These are phyloP conservation scores for Podaxis sp. DNA, from an alignment of 768 basidiomycete genomes.

Conservation along the genomic window DNA sequence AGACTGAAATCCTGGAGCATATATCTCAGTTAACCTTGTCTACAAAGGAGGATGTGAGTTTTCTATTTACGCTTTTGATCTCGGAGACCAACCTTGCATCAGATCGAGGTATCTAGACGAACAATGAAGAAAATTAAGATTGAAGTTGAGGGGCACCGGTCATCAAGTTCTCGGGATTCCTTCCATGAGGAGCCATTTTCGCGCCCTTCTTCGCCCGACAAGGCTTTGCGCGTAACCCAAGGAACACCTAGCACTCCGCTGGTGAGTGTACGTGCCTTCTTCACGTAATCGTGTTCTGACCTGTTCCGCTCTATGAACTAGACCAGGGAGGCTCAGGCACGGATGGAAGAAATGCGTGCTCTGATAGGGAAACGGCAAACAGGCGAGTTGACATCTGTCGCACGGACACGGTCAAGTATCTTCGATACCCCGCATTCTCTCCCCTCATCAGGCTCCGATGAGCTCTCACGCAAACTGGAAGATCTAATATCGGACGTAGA, in stretches of 20 bases:
- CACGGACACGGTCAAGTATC: constrained; percentile 37
- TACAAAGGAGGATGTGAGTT: constrained; percentile 64
- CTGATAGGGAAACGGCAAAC: constrained; percentile 58
- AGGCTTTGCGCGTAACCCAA: constrained; percentile 45
- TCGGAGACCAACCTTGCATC: constrained; percentile 10
- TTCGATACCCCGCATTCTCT: constrained; percentile 26
- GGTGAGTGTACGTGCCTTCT: constrained; percentile 26
- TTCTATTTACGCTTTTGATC: not conserved
- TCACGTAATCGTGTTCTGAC: not conserved
- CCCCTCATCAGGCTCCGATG: constrained; percentile 24
- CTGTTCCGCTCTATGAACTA: constrained; percentile 22
- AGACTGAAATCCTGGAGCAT: constrained; percentile 37
- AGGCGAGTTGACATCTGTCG: constrained; percentile 42
- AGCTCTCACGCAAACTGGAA: constrained; percentile 43
- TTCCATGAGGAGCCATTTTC: constrained; percentile 30
- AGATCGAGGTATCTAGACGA: constrained; percentile 72
- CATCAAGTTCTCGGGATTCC: constrained; percentile 15
- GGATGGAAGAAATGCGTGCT: constrained; percentile 80
- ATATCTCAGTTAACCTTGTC: constrained; percentile 46
- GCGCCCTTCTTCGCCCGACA: constrained; percentile 56
- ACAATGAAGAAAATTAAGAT: constrained; percentile 72
- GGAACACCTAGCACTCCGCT: constrained; percentile 27
- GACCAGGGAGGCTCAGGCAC: constrained; percentile 72
- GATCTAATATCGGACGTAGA: constrained; percentile 56
- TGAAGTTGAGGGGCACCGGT: constrained; percentile 50